phyloP scores from a whole-genome alignment of 805 yeast species.

The Tetrapisispora pingtungensis region DNA sequence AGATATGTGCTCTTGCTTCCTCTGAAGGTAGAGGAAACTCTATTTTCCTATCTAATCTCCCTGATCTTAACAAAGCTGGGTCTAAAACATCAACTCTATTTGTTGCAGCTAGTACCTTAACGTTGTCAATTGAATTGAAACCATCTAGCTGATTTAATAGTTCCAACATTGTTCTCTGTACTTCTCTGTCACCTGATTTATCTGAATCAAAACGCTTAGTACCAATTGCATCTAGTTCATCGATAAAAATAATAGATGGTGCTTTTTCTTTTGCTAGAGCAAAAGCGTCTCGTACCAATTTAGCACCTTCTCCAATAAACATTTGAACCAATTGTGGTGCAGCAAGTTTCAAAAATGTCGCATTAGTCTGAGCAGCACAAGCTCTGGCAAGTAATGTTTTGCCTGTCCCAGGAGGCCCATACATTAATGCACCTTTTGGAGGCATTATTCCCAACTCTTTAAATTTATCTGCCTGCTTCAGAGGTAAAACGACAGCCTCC shows the following conservation, averaged over 20 bases:
- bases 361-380: slow-evolving; percentile 97
- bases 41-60: slow-evolving; percentile 93
- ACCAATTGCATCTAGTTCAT: too few relatives aligned
- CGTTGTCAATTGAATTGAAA: slow-evolving; percentile 92
- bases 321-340: too few relatives aligned
- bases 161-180: slow-evolving; percentile 98
- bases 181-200: slow-evolving; percentile 96
- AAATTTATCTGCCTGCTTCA: slow-evolving; percentile 96
- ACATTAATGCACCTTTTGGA: slow-evolving; percentile 96
- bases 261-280: too few relatives aligned
- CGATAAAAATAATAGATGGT: too few relatives aligned
- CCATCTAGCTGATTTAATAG: slow-evolving; percentile 95
- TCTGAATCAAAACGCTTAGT: slow-evolving; percentile 70
- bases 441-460: slow-evolving; percentile 89
- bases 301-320: too few relatives aligned
- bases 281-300: too few relatives aligned
- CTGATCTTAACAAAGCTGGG: slow-evolving; percentile 95
- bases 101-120: slow-evolving; percentile 94
- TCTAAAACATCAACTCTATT: slow-evolving; percentile 97
- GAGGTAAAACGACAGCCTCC: slow-evolving; percentile 95
- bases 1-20: slow-evolving; percentile 92
- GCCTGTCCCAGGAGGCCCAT: slow-evolving; percentile 99
- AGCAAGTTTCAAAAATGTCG: slow-evolving; percentile 89
- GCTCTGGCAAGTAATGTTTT: slow-evolving; percentile 95
- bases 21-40: slow-evolving; percentile 97